Base-by-base conservation (phyloP, 805 yeast genomes). In the Yarrowia osloensis region DNA sequence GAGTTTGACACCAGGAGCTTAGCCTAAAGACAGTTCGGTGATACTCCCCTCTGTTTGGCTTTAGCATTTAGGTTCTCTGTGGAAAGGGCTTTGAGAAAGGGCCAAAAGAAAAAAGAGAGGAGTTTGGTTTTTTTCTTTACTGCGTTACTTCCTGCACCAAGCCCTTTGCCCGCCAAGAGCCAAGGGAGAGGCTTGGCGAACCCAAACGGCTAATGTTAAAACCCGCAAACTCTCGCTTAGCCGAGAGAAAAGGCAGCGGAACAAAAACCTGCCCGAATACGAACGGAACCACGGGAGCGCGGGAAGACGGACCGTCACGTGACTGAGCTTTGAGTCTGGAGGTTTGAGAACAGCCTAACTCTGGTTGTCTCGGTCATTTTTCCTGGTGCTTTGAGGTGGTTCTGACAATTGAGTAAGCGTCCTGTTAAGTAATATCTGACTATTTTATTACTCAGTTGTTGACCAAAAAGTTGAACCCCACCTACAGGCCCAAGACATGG, bases 171-270 rank as follows among this genome's bases (percentile, higher is more conserved):
- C 40, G 57, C 57, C 57, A 50, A 50, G 57, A 9, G 39, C 55
- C 57, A 33, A 50, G 55, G 55, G 39, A 29, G 39, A 49, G 39
- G 55, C 57, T 50, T 50, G 57, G 57, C 57, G 22, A 29, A 29
- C 55, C 19, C 21, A 4, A 50, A 13, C 8, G n/a, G 2, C 15
- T 21, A 13, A 49, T 8, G 9, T 22, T 50, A 21, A 31, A 31
- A 5, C 40, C 28, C 40, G 37, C 40, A 22, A 21, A 50, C 40
- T 31, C 57, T 50, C 40, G 57, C 57, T 50, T 50, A 50, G 57
- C 57, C 57, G 57, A 50, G 55, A 49, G 55, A 29, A 49, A 49
- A 29, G 55, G 55, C 15, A 19, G 28, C 28, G 40, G 40, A 15
- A 33, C 19, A 17, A 50, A 26, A 50, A 8, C 4, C 19, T 2